Base-by-base conservation (phyloP, 2,329 filamentous ascomycete species). In the Phialophora chinensis region DNA sequence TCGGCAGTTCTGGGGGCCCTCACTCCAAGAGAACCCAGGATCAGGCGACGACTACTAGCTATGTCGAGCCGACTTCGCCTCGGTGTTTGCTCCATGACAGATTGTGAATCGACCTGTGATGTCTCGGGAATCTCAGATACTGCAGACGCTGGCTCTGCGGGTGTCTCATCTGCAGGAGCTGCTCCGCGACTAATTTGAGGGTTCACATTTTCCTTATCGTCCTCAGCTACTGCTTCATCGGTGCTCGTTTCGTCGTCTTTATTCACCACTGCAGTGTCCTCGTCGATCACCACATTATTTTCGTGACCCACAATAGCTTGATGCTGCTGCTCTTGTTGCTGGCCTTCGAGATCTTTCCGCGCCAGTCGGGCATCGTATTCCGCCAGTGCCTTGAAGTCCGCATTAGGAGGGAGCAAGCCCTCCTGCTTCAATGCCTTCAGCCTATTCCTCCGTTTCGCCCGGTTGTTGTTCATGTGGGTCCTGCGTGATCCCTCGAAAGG, bases 21-120 rank as follows among this genome's bases (percentile, higher is more conserved):
- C 10, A 92, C 77, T 3, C 91, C 91, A 3, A 94, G 81, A 6
- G 90, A 89, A 8, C 88, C 88, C 72, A 93, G 91, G 0, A 94
- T 76, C 64, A 93, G 80, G 70, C 91, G 85, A 61, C 87, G 84
- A 2, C 88, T 87, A 60, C 89, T 88, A 17, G 83, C 85, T 33
- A 92, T 63, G 72, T 89, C 84, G 38, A 88, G 75, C 20, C 78
- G 78, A 54, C 81, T 79, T 64, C 79, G 78, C 44, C 74, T 77
- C 12, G 73, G 66, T 11, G 68, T 17, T 17, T 57, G 54, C 17
- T 66, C 66, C 31, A 25, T 20, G 7, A 38, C 58, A 10, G 59
- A 12, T 12, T 38, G 25, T 12, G 47, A 11, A 10, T 64, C 61
- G 33, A 31, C n/a, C 17, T 62, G 55, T 3, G 47, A 38, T 12